Evolutionary conservation across 192 early-diverging fungal species (phyloP).

Genomic region (Podila epicladia): DNA sequence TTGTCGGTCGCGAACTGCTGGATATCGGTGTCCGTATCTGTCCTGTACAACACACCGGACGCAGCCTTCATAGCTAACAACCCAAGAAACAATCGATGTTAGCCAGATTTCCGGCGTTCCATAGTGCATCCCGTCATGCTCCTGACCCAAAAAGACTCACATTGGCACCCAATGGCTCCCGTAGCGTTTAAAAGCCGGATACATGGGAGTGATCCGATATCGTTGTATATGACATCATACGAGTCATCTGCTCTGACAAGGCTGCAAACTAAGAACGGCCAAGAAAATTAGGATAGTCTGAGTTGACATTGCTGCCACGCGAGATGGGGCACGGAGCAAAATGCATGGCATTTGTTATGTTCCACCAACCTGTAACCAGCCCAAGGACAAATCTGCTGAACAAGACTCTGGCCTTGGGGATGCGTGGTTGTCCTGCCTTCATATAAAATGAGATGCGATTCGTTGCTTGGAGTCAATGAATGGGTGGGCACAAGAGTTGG

Average conservation of each 20-base stretch:
- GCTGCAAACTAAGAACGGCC: constrained; percentile 7
- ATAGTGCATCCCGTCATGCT: neutral
- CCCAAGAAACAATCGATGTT: neutral
- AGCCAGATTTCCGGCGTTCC: too few species aligned
- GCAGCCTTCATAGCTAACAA: constrained; percentile 43
- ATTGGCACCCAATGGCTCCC: constrained; percentile 67
- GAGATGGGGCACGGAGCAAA: too few species aligned
- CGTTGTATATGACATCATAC: constrained; percentile 53
- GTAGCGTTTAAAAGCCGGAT: constrained; percentile 66
- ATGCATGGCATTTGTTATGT: neutral
- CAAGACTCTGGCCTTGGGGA: constrained; percentile 10
- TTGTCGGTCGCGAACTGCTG: constrained; percentile 52
- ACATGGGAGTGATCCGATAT: constrained; percentile 62
- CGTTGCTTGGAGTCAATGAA: too few species aligned
- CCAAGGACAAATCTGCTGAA: constrained; percentile 25
- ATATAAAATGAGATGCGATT: neutral
- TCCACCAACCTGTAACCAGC: constrained; percentile 20
- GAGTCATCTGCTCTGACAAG: constrained; percentile 18
- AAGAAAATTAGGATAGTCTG: neutral
- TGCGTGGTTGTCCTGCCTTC: neutral
- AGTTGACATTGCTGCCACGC: neutral
- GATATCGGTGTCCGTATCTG: constrained; percentile 59
- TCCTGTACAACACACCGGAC: constrained; percentile 66
- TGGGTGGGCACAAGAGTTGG: too few species aligned
- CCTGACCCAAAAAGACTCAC: constrained; percentile 36